phyloP scores from a whole-genome alignment of 495 filamentous ascomycete species.

The Penicillium coprophilum region DNA sequence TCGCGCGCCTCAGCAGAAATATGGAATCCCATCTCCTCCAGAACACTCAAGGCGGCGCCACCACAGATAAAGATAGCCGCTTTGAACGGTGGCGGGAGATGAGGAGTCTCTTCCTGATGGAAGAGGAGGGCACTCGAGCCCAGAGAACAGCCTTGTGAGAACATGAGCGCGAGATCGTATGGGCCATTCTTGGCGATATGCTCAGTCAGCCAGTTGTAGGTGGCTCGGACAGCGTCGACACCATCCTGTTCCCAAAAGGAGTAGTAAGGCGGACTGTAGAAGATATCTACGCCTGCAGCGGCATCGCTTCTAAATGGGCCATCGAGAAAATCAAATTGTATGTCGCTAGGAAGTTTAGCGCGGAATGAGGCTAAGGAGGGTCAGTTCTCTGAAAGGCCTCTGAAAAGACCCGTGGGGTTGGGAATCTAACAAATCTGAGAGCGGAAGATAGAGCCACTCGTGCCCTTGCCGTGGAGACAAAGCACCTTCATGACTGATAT shows the following conservation, averaged over 20 bases:
- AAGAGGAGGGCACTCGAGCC: conserved; percentile 46
- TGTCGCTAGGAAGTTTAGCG: conserved; percentile 31
- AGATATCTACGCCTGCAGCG: conserved; percentile 53
- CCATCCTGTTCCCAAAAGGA: conserved; percentile 47
- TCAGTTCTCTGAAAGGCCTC: conserved; percentile 9
- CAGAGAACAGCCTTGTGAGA: conserved; percentile 59
- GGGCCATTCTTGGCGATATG: conserved; percentile 52
- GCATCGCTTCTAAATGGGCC: conserved; percentile 44
- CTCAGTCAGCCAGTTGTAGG: conserved; percentile 47
- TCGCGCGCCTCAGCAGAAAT: conserved; percentile 45
- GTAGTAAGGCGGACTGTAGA: conserved; percentile 51
- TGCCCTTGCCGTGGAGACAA: conserved; percentile 64
- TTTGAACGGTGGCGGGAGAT: conserved; percentile 51
- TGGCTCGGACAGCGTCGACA: conserved; percentile 34
- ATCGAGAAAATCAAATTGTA: conserved; percentile 58
- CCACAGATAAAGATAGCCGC: conserved; percentile 62
- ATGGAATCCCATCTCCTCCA: conserved; percentile 51
- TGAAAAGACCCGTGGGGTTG: background rate
- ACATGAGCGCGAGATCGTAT: conserved; percentile 61
- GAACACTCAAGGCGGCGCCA: conserved; percentile 45
- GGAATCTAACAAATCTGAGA: conserved; percentile 53
- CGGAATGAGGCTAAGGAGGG: conserved; percentile 46
- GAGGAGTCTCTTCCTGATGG: conserved; percentile 36
- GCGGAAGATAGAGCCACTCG: conserved; percentile 57
- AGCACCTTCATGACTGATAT: conserved; percentile 53